These are phyloP conservation scores for Phytophthora capsici DNA, from an alignment of 352 stramenopile genomes.

Conservation along the genomic window DNA sequence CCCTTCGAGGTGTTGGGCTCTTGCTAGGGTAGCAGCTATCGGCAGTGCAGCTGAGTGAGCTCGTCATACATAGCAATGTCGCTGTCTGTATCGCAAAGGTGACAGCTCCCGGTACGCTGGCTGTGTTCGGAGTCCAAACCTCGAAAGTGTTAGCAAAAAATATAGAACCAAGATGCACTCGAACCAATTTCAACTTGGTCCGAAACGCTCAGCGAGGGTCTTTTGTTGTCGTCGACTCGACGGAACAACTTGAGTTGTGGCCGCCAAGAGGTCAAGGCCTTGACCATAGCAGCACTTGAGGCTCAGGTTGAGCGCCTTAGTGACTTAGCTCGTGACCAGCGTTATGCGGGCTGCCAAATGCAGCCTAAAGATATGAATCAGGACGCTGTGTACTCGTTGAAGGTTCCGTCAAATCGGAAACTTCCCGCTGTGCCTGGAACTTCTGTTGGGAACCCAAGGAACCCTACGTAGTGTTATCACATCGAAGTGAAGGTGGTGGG, in stretches of 20 bases:
- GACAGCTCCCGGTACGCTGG: neutral
- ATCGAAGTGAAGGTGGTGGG: constrained; percentile 4
- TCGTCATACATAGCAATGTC: neutral
- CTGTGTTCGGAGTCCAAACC: neutral
- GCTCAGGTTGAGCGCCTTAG: neutral
- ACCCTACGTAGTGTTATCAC: neutral
- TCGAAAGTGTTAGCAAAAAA: no score
- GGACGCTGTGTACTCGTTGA: neutral
- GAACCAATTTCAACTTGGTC: no score
- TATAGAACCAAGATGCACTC: no score
- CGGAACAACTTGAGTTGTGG: no score
- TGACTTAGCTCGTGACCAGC: no score
- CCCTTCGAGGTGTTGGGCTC: constrained; percentile 10
- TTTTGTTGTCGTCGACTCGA: no score
- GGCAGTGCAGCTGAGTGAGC: neutral
- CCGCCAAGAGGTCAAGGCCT: no score
- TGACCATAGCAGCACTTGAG: no score
- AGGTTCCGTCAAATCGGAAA: constrained; percentile 14
- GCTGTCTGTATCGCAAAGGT: neutral
- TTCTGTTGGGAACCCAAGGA: constrained; percentile 3
- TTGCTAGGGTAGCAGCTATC: neutral
- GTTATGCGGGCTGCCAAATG: no score
- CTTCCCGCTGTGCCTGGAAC: constrained; percentile 7
- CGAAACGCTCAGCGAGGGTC: no score
- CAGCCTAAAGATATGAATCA: neutral